Percentiles rank a stretch among this genome's conserved stretches.
phyloP scores from a whole-genome alignment of 78 protist species.

The slime mould (Dictyostelium discoideum) region DNA sequence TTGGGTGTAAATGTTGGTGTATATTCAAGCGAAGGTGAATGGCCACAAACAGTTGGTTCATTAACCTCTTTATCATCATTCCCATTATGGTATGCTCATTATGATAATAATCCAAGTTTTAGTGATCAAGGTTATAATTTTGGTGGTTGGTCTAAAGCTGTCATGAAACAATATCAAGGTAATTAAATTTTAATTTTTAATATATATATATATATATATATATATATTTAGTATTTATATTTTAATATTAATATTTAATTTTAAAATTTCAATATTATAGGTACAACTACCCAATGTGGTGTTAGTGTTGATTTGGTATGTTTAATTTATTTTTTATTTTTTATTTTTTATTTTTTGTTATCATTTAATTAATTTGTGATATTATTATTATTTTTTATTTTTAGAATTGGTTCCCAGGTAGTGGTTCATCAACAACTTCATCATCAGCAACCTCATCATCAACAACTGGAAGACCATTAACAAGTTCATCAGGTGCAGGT shows the following conservation, averaged over 20 bases:
- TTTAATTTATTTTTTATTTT: background rate
- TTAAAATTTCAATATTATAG: too few relatives aligned
- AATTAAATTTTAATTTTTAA: background rate
- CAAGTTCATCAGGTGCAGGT: background rate
- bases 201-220: too few relatives aligned
- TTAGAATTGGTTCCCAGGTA: background rate
- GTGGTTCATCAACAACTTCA: background rate
- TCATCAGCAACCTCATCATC: background rate
- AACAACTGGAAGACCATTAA: background rate
- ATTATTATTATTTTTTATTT: background rate
- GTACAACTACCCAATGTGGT: slow-evolving; percentile 6
- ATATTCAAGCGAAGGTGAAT: slow-evolving; percentile 51
- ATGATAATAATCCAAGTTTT: slow-evolving; percentile 36
- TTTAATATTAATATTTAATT: too few relatives aligned
- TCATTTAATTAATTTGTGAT: background rate
- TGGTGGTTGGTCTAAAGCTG: slow-evolving; percentile 55
- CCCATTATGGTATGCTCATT: slow-evolving; percentile 73
- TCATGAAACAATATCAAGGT: slow-evolving; percentile 45
- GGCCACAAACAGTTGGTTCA: slow-evolving; percentile 51
- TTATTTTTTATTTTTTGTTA: background rate
- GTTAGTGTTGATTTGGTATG: slow-evolving; percentile 30
- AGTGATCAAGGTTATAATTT: slow-evolving; percentile 30
- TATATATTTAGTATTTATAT: too few relatives aligned
- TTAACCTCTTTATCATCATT: background rate
- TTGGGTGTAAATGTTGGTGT: slow-evolving; percentile 53